Percentiles rank a stretch among this genome's conserved stretches.
Conservation (phyloP, 352 stramenopile species). For the Pythium volutum region DNA sequence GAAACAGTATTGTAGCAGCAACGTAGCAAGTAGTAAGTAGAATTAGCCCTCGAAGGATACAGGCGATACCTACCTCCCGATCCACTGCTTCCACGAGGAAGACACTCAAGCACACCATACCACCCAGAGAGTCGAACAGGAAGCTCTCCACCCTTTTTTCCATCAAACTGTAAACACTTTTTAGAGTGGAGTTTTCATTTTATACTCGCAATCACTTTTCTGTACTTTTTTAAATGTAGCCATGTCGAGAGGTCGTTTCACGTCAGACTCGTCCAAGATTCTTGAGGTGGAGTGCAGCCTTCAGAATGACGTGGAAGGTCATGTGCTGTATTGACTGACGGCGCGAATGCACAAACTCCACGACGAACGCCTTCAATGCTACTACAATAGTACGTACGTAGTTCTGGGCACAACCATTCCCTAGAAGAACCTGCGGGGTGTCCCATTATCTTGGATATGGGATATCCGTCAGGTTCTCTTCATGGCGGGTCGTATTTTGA, state of each 20-base stretch:
- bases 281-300: neutral
- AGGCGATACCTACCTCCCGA: neutral
- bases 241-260: constrained; percentile 5
- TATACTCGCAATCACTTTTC: no score
- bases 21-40: neutral
- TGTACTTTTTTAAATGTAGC: constrained; percentile 6
- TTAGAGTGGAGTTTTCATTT: no score
- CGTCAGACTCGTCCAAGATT: constrained; percentile 9
- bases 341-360: constrained; percentile 1
- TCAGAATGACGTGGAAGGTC: neutral
- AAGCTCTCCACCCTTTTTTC: neutral
- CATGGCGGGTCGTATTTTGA: no score
- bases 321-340: neutral
- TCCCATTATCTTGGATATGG: no score
- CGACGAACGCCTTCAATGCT: no score
- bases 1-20: neutral
- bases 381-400: no score
- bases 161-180: neutral
- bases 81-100: neutral
- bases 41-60: no score
- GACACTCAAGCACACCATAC: neutral
- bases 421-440: no score
- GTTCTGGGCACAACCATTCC: no score
- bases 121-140: neutral
- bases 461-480: no score